phyloP scores from a whole-genome alignment of 169 alveolate species.

The Cryptosporidium andersoni region DNA sequence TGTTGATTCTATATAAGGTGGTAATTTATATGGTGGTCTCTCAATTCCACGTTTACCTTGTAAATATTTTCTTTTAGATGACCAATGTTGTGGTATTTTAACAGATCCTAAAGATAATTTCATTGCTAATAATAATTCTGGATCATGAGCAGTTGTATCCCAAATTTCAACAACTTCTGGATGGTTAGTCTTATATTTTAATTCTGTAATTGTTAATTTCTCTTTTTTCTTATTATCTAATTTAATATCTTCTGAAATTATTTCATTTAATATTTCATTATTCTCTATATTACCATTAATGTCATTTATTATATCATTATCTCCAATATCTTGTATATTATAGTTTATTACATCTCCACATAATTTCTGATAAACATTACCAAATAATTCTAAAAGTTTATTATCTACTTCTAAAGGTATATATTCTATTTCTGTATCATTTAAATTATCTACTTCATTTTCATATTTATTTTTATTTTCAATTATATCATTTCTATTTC shows the following conservation, averaged over 20 bases:
- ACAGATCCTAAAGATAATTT: conserved; percentile 94
- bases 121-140: conserved; percentile 91
- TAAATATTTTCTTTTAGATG: conserved; percentile 93
- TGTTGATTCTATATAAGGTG: conserved; percentile 91
- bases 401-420: conserved; percentile 4
- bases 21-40: conserved; percentile 93
- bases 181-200: conserved; percentile 77
- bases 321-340: not conserved
- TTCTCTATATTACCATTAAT: not conserved
- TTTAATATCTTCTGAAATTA: not conserved
- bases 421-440: conserved; percentile 4
- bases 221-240: conserved; percentile 26
- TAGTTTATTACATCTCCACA: conserved; percentile 15
- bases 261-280: not conserved
- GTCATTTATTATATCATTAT: not conserved
- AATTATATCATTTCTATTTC: not conserved
- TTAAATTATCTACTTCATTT: not conserved
- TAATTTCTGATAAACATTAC: conserved; percentile 28
- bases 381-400: conserved; percentile 12
- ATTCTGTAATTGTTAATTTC: conserved; percentile 40
- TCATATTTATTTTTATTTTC: not conserved
- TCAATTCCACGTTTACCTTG: conserved; percentile 94
- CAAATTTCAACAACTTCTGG: conserved; percentile 92
- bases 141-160: conserved; percentile 96
- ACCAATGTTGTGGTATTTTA: conserved; percentile 98